Conservation (phyloP, 345 rosid genomes). For the Eucalyptus regnans region DNA sequence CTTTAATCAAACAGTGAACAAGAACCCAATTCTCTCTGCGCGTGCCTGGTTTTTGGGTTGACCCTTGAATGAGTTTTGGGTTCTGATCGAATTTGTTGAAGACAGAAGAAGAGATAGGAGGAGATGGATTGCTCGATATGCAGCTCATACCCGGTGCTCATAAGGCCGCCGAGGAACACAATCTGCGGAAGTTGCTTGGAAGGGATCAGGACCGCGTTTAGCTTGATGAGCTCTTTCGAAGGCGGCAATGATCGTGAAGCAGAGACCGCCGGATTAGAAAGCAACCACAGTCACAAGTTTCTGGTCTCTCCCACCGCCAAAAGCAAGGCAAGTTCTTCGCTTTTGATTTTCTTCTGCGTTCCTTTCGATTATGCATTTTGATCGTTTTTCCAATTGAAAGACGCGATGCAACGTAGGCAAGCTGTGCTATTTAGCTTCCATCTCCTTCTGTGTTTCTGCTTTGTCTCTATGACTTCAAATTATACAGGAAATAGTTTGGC, state of each 20-base stretch:
- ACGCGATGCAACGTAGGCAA: neutral
- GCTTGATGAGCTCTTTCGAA: conserved; percentile 46
- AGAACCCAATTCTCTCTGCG: conserved; percentile 4
- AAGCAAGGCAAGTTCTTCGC: conserved; percentile 49
- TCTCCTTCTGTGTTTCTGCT: neutral
- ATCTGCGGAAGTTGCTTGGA: conserved; percentile 77
- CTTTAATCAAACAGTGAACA: conserved; percentile 10
- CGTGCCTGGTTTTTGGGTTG: neutral
- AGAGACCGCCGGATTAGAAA: neutral
- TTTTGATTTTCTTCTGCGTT: neutral
- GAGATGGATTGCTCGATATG: conserved; percentile 84
- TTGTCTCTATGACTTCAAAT: neutral
- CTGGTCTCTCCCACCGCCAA: neutral
- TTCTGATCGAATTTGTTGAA: neutral
- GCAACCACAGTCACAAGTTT: neutral
- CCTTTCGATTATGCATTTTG: neutral
- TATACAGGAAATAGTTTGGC: neutral
- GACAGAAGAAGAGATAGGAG: neutral
- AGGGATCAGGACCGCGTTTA: conserved; percentile 40
- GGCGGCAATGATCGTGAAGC: neutral
- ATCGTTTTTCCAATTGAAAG: neutral
- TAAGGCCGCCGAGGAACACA: conserved; percentile 83
- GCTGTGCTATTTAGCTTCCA: neutral
- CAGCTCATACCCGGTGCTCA: conserved; percentile 52
- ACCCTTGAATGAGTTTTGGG: neutral